These are phyloP conservation scores for Penicillium cosmopolitanum DNA, from an alignment of 495 filamentous ascomycete genomes.

Conservation along the genomic window DNA sequence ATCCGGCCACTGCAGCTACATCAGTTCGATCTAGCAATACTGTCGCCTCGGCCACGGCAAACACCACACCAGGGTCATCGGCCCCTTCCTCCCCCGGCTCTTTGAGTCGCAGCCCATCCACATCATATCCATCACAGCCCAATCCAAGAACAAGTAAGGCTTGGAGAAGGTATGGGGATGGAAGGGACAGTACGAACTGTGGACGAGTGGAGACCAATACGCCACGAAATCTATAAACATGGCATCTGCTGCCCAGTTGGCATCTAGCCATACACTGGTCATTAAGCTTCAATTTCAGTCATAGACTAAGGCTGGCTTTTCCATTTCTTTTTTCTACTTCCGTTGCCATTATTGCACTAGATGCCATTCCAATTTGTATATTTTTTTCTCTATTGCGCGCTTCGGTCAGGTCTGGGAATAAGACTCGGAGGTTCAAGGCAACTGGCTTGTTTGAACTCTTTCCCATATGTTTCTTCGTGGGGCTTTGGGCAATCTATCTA, in stretches of 20 bases:
- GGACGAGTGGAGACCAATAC: constrained; percentile 31
- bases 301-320: background rate
- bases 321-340: constrained; percentile 1
- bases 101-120: constrained; percentile 38
- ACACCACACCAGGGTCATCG: constrained; percentile 32
- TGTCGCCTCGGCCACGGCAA: constrained; percentile 16
- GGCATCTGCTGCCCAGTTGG: background rate
- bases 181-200: constrained; percentile 24
- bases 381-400: constrained; percentile 3
- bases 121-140: constrained; percentile 31
- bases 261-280: too few relatives aligned
- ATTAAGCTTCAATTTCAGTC: too few relatives aligned
- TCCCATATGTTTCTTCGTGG: background rate
- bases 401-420: background rate
- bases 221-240: constrained; percentile 23
- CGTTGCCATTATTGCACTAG: background rate
- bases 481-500: background rate
- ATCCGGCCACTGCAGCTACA: constrained; percentile 32
- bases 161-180: constrained; percentile 23
- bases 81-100: constrained; percentile 34
- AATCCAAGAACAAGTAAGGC: constrained; percentile 17
- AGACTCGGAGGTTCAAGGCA: background rate
- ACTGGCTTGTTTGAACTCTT: constrained; percentile 1
- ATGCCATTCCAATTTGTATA: background rate
- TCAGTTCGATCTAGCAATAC: constrained; percentile 11